Evolutionary conservation across 345 rosid species (phyloP).

Genomic region (Turnera subulata): DNA sequence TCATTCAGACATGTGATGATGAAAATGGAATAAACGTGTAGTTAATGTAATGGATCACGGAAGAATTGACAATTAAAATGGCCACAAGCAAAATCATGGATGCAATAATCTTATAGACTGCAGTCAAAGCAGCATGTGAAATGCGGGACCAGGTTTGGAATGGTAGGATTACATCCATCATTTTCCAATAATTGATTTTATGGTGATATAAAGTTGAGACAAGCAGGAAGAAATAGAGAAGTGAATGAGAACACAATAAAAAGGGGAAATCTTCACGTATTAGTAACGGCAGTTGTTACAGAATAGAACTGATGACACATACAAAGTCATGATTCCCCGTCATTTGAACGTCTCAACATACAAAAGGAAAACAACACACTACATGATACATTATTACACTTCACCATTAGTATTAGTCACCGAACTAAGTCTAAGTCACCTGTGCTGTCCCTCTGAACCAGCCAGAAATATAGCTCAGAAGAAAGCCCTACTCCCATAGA

Average conservation of each 20-base stretch:
- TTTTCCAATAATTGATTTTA: constrained; percentile 27
- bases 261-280: constrained; percentile 33
- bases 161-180: constrained; percentile 21
- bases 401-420: constrained; percentile 70
- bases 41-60: not conserved
- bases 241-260: constrained; percentile 11
- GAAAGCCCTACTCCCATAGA: constrained; percentile 96
- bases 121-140: constrained; percentile 19
- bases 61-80: constrained; percentile 10
- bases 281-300: constrained; percentile 34
- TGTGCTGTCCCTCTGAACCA: constrained; percentile 47
- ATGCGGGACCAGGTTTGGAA: constrained; percentile 25
- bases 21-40: not conserved
- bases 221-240: constrained; percentile 14
- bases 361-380: constrained; percentile 54
- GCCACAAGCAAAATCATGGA: constrained; percentile 31
- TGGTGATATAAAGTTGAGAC: constrained; percentile 31
- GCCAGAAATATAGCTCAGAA: constrained; percentile 50
- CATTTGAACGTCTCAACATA: constrained; percentile 47
- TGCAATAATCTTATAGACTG: constrained; percentile 8
- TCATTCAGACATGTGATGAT: not conserved
- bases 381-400: constrained; percentile 51
- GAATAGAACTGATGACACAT: constrained; percentile 37
- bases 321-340: constrained; percentile 41
- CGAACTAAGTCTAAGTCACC: constrained; percentile 67